Conservation (phyloP, 208 protist genomes). For the Vickermania spadyakhi region DNA sequence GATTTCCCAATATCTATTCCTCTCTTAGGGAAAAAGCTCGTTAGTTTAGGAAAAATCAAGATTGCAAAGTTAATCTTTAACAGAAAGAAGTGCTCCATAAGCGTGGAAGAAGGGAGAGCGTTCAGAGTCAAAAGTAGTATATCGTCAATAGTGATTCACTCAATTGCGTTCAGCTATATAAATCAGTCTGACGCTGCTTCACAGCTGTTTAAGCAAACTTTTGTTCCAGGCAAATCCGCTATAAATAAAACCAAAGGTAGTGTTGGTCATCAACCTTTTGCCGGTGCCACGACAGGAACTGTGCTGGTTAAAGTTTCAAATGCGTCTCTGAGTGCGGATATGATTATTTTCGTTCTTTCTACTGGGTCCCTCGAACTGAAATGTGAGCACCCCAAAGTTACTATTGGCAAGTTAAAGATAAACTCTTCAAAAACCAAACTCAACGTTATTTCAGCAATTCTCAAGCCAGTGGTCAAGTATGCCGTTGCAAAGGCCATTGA, state of each 20-base stretch:
- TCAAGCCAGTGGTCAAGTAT: not conserved
- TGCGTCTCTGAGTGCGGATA: not conserved
- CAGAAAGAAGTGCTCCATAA: conserved; percentile 17
- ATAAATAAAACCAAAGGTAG: too few species aligned
- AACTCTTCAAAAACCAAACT: not conserved
- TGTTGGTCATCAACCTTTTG: too few species aligned
- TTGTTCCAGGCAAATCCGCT: too few species aligned
- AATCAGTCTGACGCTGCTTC: conserved; percentile 23
- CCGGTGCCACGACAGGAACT: too few species aligned
- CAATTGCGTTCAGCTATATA: conserved; percentile 49
- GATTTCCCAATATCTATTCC: conserved; percentile 32
- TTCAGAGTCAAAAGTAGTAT: conserved; percentile 24
- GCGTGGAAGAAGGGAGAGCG: conserved; percentile 27
- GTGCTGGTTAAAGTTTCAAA: not conserved
- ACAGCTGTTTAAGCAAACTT: conserved; percentile 17
- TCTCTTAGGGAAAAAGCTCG: conserved; percentile 29
- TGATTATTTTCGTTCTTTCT: not conserved
- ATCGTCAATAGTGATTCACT: conserved; percentile 25
- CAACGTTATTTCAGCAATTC: not conserved
- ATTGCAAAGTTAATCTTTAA: conserved; percentile 26
- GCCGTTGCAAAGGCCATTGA: not conserved
- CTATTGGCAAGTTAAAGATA: not conserved
- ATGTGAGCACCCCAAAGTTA: not conserved
- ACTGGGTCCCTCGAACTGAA: not conserved
- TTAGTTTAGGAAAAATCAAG: conserved; percentile 30